Conservation (phyloP, 768 basidiomycete species). For the Boletus rubescentipes region DNA sequence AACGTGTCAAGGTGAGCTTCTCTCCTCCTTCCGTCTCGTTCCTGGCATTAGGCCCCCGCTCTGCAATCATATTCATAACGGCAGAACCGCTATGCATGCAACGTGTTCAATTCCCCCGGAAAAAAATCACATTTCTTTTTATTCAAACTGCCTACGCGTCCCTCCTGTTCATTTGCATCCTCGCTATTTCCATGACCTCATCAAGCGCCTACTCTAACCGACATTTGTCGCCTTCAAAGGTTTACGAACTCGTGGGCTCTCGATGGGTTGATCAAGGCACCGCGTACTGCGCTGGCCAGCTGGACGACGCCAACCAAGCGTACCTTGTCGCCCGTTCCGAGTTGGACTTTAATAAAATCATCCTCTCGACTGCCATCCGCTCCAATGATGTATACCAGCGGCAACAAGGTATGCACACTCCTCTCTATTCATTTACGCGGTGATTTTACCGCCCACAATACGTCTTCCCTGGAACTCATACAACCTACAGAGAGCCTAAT, state of each 20-base stretch:
- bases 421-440: background rate
- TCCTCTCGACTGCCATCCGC: conserved; percentile 79
- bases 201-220: conserved; percentile 31
- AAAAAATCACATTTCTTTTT: conserved; percentile 10
- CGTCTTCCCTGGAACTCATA: conserved; percentile 12
- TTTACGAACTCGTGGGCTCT: conserved; percentile 89
- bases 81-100: conserved; percentile 24
- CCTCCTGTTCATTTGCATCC: conserved; percentile 20
- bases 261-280: conserved; percentile 97
- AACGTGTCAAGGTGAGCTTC: conserved; percentile 77
- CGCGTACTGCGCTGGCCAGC: conserved; percentile 92
- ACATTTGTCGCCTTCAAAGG: conserved; percentile 48
- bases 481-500: conserved; percentile 82
- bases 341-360: conserved; percentile 64
- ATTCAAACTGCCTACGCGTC: conserved; percentile 17
- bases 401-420: conserved; percentile 68
- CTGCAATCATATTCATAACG: conserved; percentile 21
- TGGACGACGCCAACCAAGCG: conserved; percentile 73
- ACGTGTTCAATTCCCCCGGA: conserved; percentile 20
- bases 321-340: conserved; percentile 84
- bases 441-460: conserved; percentile 4
- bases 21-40: conserved; percentile 19
- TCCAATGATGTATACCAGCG: conserved; percentile 83
- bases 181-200: conserved; percentile 32
- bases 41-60: conserved; percentile 14